Base-by-base conservation (phyloP, 2,329 filamentous ascomycete genomes). In the Apiospora kogelbergensis region DNA sequence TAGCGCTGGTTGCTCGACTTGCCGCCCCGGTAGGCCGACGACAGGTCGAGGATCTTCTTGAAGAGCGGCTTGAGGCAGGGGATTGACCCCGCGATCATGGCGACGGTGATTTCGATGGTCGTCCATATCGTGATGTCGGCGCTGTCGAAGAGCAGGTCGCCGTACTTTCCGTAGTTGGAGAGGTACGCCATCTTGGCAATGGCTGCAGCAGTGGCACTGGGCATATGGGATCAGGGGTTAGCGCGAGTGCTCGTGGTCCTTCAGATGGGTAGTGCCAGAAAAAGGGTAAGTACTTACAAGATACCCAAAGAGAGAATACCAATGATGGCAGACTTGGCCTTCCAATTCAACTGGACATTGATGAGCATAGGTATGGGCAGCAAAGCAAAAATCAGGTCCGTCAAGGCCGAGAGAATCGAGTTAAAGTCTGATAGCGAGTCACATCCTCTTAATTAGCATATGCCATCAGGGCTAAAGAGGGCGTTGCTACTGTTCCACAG, bases 31-130 rank as follows among this genome's bases (percentile, higher is more conserved):
- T 60, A 22, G 26, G 30, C 53, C 30, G 53, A 60, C 20, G 53
- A 60, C 3, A 60, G 53, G 53, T 60, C 53, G 26, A 60, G 53
- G 17, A 60, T 60, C 53, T 60, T 60, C 53, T 60, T 60, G 53
- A 60, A 60, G 3, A 60, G 53, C 53, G 53, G 53, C 53, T 60
- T 60, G 53, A 60, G 53, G 26, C 53, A 60, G 17, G 53, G 53
- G 53, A 60, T 60, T 30, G 53, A 60, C 26, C 53, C 30, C 9
- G 53, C 53, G 30, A 37, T 60, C 30, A 60, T 37, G 53, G 53
- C 53, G 53, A 60, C 53, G 53, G 20, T 6, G 53, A 60, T 37
- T 30, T 60, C 53, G 30, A 60, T 37, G 26, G 53, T 60, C 17
- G 53, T 60, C 53, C 53, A 60, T 6, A 60, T 60, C 17, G 30